Conservation (phyloP, 768 basidiomycete species). For the Hortiboletus flavorubellus region DNA sequence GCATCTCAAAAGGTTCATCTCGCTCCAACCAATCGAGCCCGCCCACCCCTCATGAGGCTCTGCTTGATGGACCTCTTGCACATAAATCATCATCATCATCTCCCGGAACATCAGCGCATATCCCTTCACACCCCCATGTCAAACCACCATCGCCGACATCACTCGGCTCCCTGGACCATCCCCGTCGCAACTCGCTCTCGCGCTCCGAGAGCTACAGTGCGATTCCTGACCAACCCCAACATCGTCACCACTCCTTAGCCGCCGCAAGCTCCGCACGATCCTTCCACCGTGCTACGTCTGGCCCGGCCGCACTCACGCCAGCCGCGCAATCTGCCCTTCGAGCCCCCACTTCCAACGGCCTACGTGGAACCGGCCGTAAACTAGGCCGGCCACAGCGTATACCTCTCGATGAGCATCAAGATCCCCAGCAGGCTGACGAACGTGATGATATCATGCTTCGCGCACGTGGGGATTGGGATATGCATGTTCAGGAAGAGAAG, state of each 20-base stretch:
- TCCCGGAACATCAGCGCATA: conserved; percentile 15
- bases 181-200: conserved; percentile 51
- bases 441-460: conserved; percentile 32
- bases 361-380: conserved; percentile 35
- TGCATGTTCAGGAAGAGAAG: conserved; percentile 37
- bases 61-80: conserved; percentile 24
- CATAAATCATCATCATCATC: conserved; percentile 28
- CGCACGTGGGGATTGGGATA: conserved; percentile 30
- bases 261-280: conserved; percentile 39
- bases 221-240: conserved; percentile 29
- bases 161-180: conserved; percentile 37
- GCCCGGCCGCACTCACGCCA: conserved; percentile 41
- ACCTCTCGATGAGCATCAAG: conserved; percentile 36
- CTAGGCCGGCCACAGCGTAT: conserved; percentile 35
- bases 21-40: conserved; percentile 37
- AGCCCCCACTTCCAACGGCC: conserved; percentile 30
- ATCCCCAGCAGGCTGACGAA: conserved; percentile 31
- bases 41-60: conserved; percentile 39
- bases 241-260: conserved; percentile 26
- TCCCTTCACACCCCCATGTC: conserved; percentile 17
- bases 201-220: conserved; percentile 59
- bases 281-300: conserved; percentile 67
- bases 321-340: conserved; percentile 28
- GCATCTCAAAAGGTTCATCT: conserved; percentile 42
- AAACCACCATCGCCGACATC: conserved; percentile 35